Evolutionary conservation across 305 asterid genomes (phyloP), one percentile per base, ranked within the genome.

Genomic region (Fraxinus angustifolia): DNA sequence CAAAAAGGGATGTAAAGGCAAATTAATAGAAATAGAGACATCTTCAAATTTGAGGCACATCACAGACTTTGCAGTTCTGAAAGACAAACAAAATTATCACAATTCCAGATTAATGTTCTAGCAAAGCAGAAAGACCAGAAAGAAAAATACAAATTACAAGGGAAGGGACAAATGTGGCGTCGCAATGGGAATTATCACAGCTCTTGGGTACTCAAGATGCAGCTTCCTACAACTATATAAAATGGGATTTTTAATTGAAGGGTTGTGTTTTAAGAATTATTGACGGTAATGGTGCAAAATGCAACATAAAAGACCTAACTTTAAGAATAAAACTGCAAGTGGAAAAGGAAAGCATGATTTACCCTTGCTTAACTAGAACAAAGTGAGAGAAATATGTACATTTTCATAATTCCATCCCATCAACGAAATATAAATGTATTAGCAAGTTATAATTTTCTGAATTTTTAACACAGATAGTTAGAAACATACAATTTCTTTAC

Each of bases 171-270:
- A 16, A 50, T 60, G 34, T 2, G 28, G 34, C 4, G 3, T 28
- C n/a, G 33, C 30, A 75, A 33, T 70, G 12, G 56, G 68, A 75
- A 75, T 17, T 40, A 38, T 26, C 21, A 30, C 31, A 35, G 14
- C 42, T 36, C 21, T 21, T 34, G 36, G 50, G 73, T 36, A 80
- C 83, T 81, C 79, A 81, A 45, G 80, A 76, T 67, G 60, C 53
- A 65, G 78, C 28, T 50, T 75, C 73, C 65, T 17, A 65, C 77
- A 74, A 2, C 17, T 75, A 76, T 31, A 45, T 19, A 38, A 14
- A 42, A 16, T 65, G 17, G 8, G 72, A 30, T 34, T 11, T 73
- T 70, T 16, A n/a, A 30, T 53, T n/a, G 26, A n/a, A 53, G 21
- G 10, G 8, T n/a, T n/a, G 6, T 53, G 23, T 53, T 53, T 60